Evolutionary conservation across 306 rosid genomes (phyloP).

Genomic region (Acacia crassicarpa): DNA sequence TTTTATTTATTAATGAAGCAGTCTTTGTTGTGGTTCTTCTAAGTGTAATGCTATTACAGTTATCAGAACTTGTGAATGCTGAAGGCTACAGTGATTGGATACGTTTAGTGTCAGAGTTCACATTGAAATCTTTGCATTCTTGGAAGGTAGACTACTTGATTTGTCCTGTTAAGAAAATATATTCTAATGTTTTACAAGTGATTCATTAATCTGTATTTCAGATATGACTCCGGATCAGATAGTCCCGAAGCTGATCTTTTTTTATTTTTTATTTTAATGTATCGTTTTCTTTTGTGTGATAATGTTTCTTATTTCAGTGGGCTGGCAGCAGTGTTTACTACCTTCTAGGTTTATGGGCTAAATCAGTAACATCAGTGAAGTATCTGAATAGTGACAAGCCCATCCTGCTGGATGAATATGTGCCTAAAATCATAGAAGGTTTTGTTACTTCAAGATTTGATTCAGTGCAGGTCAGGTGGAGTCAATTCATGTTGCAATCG

Average conservation of each 20-base stretch:
- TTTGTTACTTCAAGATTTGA: constrained; percentile 52
- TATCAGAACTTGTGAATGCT: constrained; percentile 85
- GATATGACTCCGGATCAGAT: background rate
- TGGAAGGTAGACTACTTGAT: constrained; percentile 70
- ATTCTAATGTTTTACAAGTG: constrained; percentile 12
- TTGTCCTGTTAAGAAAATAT: constrained; percentile 6
- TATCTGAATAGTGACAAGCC: constrained; percentile 53
- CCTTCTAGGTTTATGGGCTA: constrained; percentile 51
- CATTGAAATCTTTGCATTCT: constrained; percentile 89
- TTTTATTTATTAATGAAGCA: constrained; percentile 16
- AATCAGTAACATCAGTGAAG: constrained; percentile 40
- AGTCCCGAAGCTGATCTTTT: background rate
- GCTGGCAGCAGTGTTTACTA: constrained; percentile 54
- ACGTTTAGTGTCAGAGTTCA: constrained; percentile 84
- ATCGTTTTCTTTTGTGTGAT: constrained; percentile 12
- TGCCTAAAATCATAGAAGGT: constrained; percentile 48
- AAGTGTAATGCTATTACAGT: constrained; percentile 45
- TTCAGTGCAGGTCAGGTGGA: constrained; percentile 43
- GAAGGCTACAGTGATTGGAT: constrained; percentile 98
- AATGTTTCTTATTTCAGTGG: constrained; percentile 42
- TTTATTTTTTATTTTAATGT: background rate
- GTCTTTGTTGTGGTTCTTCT: background rate
- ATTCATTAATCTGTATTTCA: constrained; percentile 4
- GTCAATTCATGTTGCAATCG: background rate
- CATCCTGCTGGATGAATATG: constrained; percentile 43